Conservation (phyloP, 1,139 yeast genomes). For the Meyerozyma elateridarum region DNA sequence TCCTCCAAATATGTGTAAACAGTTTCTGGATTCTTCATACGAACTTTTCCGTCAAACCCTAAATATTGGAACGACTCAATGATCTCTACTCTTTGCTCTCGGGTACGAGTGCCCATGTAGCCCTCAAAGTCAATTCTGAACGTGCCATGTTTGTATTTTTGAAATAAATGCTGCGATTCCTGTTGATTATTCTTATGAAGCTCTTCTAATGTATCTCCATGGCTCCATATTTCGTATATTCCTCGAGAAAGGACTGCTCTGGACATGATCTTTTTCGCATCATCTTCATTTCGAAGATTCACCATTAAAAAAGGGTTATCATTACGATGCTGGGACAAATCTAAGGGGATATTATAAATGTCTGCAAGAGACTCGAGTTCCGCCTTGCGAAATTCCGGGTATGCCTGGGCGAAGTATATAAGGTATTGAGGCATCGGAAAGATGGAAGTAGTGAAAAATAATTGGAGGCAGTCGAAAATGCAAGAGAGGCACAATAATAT, state of each 20-base stretch:
- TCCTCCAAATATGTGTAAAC: slow-evolving; percentile 72
- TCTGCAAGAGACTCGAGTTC: slow-evolving; percentile 85
- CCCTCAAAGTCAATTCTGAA: slow-evolving; percentile 83
- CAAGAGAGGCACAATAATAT: no score
- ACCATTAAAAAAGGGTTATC: slow-evolving; percentile 69
- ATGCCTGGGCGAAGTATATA: slow-evolving; percentile 78
- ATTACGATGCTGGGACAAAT: slow-evolving; percentile 55
- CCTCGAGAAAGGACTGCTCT: slow-evolving; percentile 71
- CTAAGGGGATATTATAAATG: slow-evolving; percentile 50
- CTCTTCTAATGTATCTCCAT: slow-evolving; percentile 50
- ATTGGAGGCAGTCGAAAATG: no score
- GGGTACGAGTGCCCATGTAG: slow-evolving; percentile 62
- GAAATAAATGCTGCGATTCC: slow-evolving; percentile 24
- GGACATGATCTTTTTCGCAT: slow-evolving; percentile 58
- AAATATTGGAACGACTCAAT: slow-evolving; percentile 73
- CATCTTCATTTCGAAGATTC: slow-evolving; percentile 56
- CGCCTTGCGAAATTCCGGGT: slow-evolving; percentile 71
- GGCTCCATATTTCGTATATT: slow-evolving; percentile 83
- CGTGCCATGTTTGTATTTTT: slow-evolving; percentile 35
- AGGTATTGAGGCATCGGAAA: slow-evolving; percentile 53
- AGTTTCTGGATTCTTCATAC: slow-evolving; percentile 75
- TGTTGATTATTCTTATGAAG: slow-evolving; percentile 52
- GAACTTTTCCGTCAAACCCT: slow-evolving; percentile 70
- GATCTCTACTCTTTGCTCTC: slow-evolving; percentile 50
- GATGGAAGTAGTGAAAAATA: no score